A percentile compares a stretch with the other conserved stretches of the same genome.
These are phyloP conservation scores for Polygonum aviculare DNA, from an alignment of 148 eudicot species.

Conservation along the genomic window DNA sequence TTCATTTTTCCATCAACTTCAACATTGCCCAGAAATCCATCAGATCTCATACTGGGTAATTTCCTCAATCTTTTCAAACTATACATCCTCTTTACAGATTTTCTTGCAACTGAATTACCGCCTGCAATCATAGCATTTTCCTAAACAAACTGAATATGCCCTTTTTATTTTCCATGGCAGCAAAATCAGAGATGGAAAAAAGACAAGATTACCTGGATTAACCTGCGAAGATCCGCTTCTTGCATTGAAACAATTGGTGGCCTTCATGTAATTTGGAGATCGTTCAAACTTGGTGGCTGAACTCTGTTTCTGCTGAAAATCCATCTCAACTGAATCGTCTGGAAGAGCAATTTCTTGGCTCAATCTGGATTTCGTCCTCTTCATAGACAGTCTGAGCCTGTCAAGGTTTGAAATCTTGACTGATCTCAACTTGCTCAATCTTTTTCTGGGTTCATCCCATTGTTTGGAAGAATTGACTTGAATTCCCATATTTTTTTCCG, in stretches of 20 bases:
- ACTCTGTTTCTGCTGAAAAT: neutral
- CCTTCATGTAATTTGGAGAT: constrained; percentile 40
- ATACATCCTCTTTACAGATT: constrained; percentile 20
- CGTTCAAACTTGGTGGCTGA: neutral
- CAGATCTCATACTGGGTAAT: constrained; percentile 25
- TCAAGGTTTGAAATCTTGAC: constrained; percentile 43
- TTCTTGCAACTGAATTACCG: constrained; percentile 12
- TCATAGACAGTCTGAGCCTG: constrained; percentile 30
- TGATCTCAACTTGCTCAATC: constrained; percentile 46
- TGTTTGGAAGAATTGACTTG: neutral
- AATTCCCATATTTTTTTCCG: neutral
- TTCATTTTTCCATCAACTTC: constrained; percentile 21
- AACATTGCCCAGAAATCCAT: constrained; percentile 11
- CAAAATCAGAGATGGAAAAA: neutral
- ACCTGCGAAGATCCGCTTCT: constrained; percentile 28
- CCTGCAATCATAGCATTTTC: constrained; percentile 11
- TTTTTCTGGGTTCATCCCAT: constrained; percentile 32
- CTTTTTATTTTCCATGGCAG: neutral
- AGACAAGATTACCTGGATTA: constrained; percentile 13
- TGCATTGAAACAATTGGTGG: constrained; percentile 36
- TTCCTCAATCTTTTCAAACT: constrained; percentile 24
- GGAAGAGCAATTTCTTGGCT: constrained; percentile 4
- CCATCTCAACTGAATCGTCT: constrained; percentile 18
- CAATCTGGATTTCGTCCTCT: constrained; percentile 22
- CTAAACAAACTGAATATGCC: neutral